Conservation (phyloP, 305 asterid species). For the Rubia balearica region DNA sequence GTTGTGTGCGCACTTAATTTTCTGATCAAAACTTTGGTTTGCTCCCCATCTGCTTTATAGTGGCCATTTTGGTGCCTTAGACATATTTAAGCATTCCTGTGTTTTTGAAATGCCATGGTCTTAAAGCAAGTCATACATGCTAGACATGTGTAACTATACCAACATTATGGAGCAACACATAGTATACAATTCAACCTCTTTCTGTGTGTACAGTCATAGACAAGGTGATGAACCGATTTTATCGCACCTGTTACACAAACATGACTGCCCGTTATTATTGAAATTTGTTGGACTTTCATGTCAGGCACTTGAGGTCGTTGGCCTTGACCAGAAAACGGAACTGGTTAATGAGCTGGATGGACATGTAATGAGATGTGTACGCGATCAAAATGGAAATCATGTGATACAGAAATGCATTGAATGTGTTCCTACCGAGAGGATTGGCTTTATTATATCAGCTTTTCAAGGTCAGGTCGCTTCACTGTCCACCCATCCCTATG, state of each 20-base stretch:
- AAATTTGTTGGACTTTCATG: conserved; percentile 12
- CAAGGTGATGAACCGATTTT: neutral
- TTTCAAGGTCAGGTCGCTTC: conserved; percentile 59
- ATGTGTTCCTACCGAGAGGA: conserved; percentile 54
- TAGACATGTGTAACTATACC: neutral
- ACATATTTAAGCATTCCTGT: neutral
- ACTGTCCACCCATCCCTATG: conserved; percentile 84
- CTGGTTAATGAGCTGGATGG: conserved; percentile 74
- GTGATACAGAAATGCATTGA: conserved; percentile 87
- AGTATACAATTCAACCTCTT: neutral
- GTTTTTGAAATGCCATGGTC: neutral
- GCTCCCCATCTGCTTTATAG: neutral
- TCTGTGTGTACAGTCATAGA: neutral
- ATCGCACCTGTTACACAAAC: neutral
- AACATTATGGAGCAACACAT: neutral
- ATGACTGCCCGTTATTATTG: neutral
- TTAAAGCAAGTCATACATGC: neutral
- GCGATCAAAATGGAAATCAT: conserved; percentile 87
- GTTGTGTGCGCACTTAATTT: neutral
- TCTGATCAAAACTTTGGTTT: neutral
- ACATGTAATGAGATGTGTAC: conserved; percentile 65
- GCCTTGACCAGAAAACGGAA: conserved; percentile 55
- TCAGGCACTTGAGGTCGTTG: conserved; percentile 76
- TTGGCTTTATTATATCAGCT: conserved; percentile 57
- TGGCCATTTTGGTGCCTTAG: conserved; percentile 1